These are phyloP conservation scores for Peronospora belbahrii DNA, from an alignment of 352 stramenopile species.

Conservation along the genomic window DNA sequence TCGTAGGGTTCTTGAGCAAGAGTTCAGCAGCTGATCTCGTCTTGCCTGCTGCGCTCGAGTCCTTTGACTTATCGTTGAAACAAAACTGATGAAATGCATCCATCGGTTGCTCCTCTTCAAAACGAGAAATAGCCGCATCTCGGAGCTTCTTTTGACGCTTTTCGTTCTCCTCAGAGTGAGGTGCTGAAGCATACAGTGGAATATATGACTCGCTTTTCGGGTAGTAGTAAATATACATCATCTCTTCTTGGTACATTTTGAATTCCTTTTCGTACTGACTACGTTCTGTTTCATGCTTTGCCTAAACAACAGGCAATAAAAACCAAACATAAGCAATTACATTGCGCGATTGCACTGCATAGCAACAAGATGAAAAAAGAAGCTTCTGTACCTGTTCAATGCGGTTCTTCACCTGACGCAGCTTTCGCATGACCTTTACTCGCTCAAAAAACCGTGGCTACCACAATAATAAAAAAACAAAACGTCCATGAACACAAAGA, in stretches of 20 bases:
- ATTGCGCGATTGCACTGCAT: neutral
- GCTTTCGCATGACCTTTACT: constrained; percentile 79
- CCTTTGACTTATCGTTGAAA: constrained; percentile 43
- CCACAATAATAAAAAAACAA: neutral
- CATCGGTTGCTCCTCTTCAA: constrained; percentile 44
- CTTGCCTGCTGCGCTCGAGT: constrained; percentile 4
- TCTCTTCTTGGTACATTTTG: constrained; percentile 42
- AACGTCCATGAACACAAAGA: neutral
- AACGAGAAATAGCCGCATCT: constrained; percentile 35
- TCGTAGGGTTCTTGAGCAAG: constrained; percentile 54
- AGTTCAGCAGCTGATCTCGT: constrained; percentile 33
- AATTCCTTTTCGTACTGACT: constrained; percentile 31
- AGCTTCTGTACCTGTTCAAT: constrained; percentile 34
- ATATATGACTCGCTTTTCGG: constrained; percentile 64
- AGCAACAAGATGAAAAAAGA: neutral
- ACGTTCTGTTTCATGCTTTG: constrained; percentile 34
- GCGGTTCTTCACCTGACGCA: constrained; percentile 45
- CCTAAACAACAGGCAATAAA: constrained; percentile 17
- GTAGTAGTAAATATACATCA: constrained; percentile 84
- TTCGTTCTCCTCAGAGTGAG: constrained; percentile 44
- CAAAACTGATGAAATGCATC: constrained; percentile 74
- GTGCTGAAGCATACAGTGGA: constrained; percentile 50
- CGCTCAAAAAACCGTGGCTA: constrained; percentile 77
- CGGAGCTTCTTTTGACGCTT: constrained; percentile 42
- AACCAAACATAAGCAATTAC: neutral